Evolutionary conservation across 495 filamentous ascomycete genomes (phyloP).

Genomic region (Poronia punctata): DNA sequence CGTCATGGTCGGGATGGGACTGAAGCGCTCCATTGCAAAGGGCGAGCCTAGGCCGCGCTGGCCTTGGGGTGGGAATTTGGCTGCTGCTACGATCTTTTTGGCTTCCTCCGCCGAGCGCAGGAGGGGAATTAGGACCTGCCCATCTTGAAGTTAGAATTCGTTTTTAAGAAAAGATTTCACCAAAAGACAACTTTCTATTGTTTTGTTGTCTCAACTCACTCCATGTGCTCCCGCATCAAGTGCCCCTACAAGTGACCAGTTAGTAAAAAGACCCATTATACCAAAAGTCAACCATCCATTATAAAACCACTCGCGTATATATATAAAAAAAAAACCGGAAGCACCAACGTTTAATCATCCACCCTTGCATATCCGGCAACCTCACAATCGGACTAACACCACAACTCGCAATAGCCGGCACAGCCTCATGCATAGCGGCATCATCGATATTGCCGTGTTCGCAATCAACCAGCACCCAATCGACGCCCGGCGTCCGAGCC

Average conservation of each 20-base stretch:
- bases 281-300: no score
- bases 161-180: no score
- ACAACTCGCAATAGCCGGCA: slow-evolving; percentile 60
- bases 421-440: slow-evolving; percentile 75
- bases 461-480: slow-evolving; percentile 71
- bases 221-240: slow-evolving; percentile 65
- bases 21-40: slow-evolving; percentile 58
- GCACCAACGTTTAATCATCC: slow-evolving; percentile 63
- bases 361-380: slow-evolving; percentile 57
- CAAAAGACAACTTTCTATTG: no score
- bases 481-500: slow-evolving; percentile 54
- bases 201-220: slow-evolving; percentile 22
- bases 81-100: slow-evolving; percentile 46
- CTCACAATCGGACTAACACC: slow-evolving; percentile 63
- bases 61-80: slow-evolving; percentile 63
- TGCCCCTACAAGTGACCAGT: slow-evolving; percentile 41
- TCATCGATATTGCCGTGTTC: slow-evolving; percentile 79
- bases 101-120: slow-evolving; percentile 60
- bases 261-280: background rate
- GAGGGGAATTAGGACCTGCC: slow-evolving; percentile 55
- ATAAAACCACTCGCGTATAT: no score
- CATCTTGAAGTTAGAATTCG: slow-evolving; percentile 21
- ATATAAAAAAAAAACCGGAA: slow-evolving; percentile 1
- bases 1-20: slow-evolving; percentile 41
- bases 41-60: slow-evolving; percentile 61